Base-by-base conservation (phyloP, 129 eudicot genomes). In the Flaveria linearis region DNA sequence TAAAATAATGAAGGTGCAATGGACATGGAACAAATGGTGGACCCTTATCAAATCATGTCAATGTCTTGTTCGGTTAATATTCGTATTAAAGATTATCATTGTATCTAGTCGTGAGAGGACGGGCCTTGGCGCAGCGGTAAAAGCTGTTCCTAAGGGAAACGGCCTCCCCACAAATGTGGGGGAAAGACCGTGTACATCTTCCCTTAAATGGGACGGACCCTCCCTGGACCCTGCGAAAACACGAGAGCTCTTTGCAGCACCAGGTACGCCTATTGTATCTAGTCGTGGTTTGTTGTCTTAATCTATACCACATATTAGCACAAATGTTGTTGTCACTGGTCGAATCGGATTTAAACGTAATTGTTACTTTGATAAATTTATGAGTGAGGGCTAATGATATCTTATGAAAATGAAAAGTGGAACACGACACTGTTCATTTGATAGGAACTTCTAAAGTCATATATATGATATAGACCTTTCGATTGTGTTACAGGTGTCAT, bases 231-330 rank as follows among this genome's bases (percentile, higher is more conserved):
- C n/a, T n/a, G n/a, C n/a, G n/a, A n/a, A n/a, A n/a, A n/a, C n/a
- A n/a, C n/a, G n/a, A n/a, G n/a, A n/a, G n/a, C n/a, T n/a, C n/a
- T n/a, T n/a, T n/a, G n/a, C n/a, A n/a, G n/a, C n/a, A n/a, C n/a
- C n/a, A n/a, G n/a, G n/a, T n/a, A n/a, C n/a, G n/a, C n/a, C n/a
- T n/a, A 53, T 63, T 79, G 78, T 17, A 79, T 72, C 78, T 51
- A 53, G 78, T 26, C 78, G 56, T 77, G 76, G 76, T 78, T 78
- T 69, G 76, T 78, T 78, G 82, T 78, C 76, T 14, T 56, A 63
- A 77, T 56, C 69, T 17, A 12, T 5, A 77, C 69, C 81, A 77
- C 74, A 79, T 63, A 65, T 62, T 71, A 50, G 66, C 23, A 79
- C 58, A 13, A 63, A 64, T 26, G 57, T 53, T 77, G 47, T 68